These are phyloP conservation scores for Xylaria intraflava DNA, from an alignment of 495 filamentous ascomycete genomes.

Conservation along the genomic window DNA sequence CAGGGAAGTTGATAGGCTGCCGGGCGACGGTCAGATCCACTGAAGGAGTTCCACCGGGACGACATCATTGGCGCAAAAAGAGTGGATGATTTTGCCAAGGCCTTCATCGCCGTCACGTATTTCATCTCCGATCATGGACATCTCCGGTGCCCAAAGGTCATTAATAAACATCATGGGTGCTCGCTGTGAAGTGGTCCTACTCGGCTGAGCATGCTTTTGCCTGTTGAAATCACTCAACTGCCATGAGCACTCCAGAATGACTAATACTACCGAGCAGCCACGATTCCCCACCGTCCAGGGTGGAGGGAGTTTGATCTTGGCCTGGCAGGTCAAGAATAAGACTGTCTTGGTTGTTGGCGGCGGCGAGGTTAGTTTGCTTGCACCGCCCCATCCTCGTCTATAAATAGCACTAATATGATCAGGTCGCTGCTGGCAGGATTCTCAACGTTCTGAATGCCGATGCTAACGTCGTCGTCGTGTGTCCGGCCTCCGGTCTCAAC, in stretches of 20 bases:
- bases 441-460: slow-evolving; percentile 90
- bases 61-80: slow-evolving; percentile 7
- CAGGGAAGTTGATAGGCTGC: no score
- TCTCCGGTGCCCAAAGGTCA: background rate
- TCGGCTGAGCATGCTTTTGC: background rate
- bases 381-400: background rate
- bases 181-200: background rate
- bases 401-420: slow-evolving; percentile 2
- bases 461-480: slow-evolving; percentile 78
- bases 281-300: slow-evolving; percentile 75
- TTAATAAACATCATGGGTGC: background rate
- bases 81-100: background rate
- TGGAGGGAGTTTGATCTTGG: slow-evolving; percentile 86
- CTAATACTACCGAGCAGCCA: slow-evolving; percentile 20
- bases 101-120: no score
- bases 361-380: slow-evolving; percentile 62
- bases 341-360: slow-evolving; percentile 82
- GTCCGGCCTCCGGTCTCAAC: slow-evolving; percentile 72
- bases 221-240: background rate
- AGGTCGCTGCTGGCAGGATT: slow-evolving; percentile 95
- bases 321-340: slow-evolving; percentile 87
- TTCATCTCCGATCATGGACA: no score
- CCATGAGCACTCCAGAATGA: slow-evolving; percentile 37
- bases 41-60: background rate
- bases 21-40: background rate